A percentile compares a stretch with the other conserved stretches of the same genome.
Evolutionary conservation across 2,329 filamentous ascomycete species (phyloP).

Genomic region (Xylariaceae sp.): DNA sequence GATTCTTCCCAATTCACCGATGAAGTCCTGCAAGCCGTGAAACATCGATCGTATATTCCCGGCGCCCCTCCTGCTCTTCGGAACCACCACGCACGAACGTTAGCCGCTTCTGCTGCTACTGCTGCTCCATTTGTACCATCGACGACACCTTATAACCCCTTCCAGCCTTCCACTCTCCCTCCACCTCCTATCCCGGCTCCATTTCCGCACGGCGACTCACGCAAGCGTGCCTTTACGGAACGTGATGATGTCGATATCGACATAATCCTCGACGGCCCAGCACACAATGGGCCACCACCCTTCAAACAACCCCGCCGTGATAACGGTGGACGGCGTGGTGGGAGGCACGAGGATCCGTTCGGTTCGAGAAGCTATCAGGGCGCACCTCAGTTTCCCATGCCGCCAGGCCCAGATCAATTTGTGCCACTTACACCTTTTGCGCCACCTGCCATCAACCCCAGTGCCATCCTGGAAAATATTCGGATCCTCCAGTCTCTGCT

Average conservation of each 20-base stretch:
- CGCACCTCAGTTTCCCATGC: slow-evolving; percentile 6
- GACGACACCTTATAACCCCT: slow-evolving; percentile 8
- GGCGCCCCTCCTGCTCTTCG: slow-evolving; percentile 45
- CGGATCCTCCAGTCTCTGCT: slow-evolving; percentile 59
- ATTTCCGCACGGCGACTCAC: slow-evolving; percentile 28
- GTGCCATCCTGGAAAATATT: slow-evolving; percentile 58
- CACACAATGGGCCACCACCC: slow-evolving; percentile 25
- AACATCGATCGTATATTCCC: slow-evolving; percentile 58
- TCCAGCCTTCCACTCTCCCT: slow-evolving; percentile 12
- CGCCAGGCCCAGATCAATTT: slow-evolving; percentile 15
- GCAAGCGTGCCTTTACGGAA: slow-evolving; percentile 56
- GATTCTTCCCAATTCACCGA: slow-evolving; percentile 62
- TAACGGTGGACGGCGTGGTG: slow-evolving; percentile 34
- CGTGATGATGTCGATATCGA: slow-evolving; percentile 40
- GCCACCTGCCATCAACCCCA: slow-evolving; percentile 51
- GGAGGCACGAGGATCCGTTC: slow-evolving; percentile 33
- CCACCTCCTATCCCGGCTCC: slow-evolving; percentile 9
- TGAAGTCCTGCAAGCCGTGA: slow-evolving; percentile 65
- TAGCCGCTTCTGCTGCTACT: slow-evolving; percentile 6
- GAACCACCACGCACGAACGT: slow-evolving; percentile 6
- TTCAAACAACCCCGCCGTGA: slow-evolving; percentile 60
- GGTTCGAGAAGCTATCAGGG: slow-evolving; percentile 28
- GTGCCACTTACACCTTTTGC: slow-evolving; percentile 24
- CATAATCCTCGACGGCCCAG: slow-evolving; percentile 32
- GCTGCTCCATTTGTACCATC: slow-evolving; percentile 16